A percentile compares a stretch with the other conserved stretches of the same genome.
phyloP scores from a whole-genome alignment of 139 green algal species.

The Chlamydomonas sp. region DNA sequence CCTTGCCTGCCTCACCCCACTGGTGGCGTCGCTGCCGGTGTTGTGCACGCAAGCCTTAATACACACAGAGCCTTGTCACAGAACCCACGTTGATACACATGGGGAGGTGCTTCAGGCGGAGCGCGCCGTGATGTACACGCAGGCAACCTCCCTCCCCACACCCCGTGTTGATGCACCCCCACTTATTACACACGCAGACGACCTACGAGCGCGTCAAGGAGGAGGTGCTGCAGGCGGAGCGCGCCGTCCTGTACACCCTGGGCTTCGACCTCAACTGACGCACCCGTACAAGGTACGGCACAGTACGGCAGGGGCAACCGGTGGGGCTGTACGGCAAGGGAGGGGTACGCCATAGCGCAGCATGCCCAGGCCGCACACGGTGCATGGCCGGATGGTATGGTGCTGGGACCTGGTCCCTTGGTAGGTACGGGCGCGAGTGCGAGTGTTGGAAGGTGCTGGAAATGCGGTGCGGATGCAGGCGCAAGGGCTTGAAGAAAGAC shows the following conservation, averaged over 20 bases:
- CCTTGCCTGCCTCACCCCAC: too few relatives aligned
- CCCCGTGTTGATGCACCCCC: too few relatives aligned
- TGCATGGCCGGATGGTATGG: neutral
- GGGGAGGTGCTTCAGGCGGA: conserved; percentile 55
- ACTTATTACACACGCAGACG: neutral
- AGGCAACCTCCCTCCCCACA: neutral
- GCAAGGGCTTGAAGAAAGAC: too few relatives aligned
- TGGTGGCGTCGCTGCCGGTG: too few relatives aligned
- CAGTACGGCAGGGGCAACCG: neutral
- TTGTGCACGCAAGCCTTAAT: too few relatives aligned
- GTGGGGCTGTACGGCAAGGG: neutral
- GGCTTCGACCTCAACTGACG: conserved; percentile 54
- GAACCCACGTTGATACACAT: neutral
- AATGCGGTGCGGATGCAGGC: too few relatives aligned
- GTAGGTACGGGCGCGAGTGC: neutral
- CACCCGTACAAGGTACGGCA: conserved; percentile 47
- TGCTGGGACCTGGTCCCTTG: neutral
- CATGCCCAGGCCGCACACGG: neutral
- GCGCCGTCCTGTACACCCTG: conserved; percentile 67
- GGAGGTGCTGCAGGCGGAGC: conserved; percentile 61
- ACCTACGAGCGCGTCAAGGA: conserved; percentile 54
- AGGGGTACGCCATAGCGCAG: neutral
- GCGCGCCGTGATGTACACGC: conserved; percentile 59
- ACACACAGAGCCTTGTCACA: too few relatives aligned
- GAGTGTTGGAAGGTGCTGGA: too few relatives aligned